Evolutionary conservation across 2,329 filamentous ascomycete species (phyloP).

Genomic region (Arthrobotrys sinensis): DNA sequence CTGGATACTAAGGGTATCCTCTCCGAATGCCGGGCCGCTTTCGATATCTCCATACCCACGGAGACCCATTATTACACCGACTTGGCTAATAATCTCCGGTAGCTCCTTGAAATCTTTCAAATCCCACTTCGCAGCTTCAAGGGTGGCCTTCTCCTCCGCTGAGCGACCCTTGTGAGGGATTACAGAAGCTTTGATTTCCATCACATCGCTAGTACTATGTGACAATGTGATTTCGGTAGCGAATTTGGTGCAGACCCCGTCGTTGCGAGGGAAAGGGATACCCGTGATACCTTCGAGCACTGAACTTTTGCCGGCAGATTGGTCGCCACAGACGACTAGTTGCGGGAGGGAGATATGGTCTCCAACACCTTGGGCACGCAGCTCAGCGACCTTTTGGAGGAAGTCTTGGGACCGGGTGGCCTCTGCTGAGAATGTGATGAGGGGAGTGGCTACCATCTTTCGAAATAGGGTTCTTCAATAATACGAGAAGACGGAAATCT

Average conservation of each 20-base stretch:
- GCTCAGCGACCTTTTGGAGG: slow-evolving; percentile 52
- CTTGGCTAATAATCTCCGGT: slow-evolving; percentile 15
- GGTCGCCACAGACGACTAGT: slow-evolving; percentile 61
- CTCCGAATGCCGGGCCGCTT: slow-evolving; percentile 61
- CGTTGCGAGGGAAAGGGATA: slow-evolving; percentile 46
- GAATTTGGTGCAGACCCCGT: slow-evolving; percentile 57
- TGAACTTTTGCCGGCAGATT: slow-evolving; percentile 60
- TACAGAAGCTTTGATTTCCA: slow-evolving; percentile 26
- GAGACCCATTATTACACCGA: slow-evolving; percentile 27
- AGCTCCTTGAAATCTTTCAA: slow-evolving; percentile 21
- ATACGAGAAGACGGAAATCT: no score
- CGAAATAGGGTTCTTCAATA: not conserved
- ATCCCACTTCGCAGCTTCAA: not conserved
- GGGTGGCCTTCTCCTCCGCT: slow-evolving; percentile 25
- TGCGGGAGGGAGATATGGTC: slow-evolving; percentile 60
- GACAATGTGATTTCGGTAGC: slow-evolving; percentile 54
- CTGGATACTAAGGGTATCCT: slow-evolving; percentile 65
- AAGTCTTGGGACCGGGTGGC: not conserved
- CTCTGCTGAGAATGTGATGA: slow-evolving; percentile 1
- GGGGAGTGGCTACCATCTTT: not conserved
- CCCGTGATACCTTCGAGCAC: slow-evolving; percentile 57
- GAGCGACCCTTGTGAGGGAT: slow-evolving; percentile 24
- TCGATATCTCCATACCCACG: slow-evolving; percentile 21
- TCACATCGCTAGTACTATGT: slow-evolving; percentile 37
- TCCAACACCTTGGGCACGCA: slow-evolving; percentile 48